Evolutionary conservation across 2,329 filamentous ascomycete species (phyloP), one percentile per base, ranked within the genome.

Genomic region (Aspergillus brasiliensis): DNA sequence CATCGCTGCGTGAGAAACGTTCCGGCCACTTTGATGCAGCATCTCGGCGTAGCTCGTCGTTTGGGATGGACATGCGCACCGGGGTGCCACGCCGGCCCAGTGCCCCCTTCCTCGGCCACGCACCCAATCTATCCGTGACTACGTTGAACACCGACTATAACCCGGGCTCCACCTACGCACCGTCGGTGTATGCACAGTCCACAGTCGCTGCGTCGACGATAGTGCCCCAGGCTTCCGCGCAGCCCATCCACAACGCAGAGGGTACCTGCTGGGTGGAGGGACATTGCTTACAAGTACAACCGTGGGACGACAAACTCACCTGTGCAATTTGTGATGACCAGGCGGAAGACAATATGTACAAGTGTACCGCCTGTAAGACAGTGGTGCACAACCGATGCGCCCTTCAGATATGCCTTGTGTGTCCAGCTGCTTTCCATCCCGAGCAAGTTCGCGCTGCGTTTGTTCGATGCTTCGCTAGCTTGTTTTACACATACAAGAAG

Each of bases 1-100:
- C 91, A 17, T 96, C 91, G 4, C 81, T 99, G 59, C 88, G 92
- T 31, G 95, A 98, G 78, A 99, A 98, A 80, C 87, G 94, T 54
- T 98, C 95, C 3, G 93, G 91, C 1, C 92, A 97, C 73, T 97
- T 98, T 67, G 91, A 95, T 69, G 86, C 89, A 58, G 77, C 82
- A 65, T 90, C 90, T n/a, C 86, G 93, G 61, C 87, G 94, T 65
- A 97, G 93, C 79, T 96, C 93, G n/a, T 96, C 93, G 1, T 96
- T 97, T 76, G 91, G 89, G 28, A 82, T 93, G 71, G 91, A 91
- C 67, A 88, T 87, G 73, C 84, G 88, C 66, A 83, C 83, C 11
- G 67, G 68, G 11, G 67, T 77, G 58, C 79, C 84, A 51, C 81
- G 84, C 67, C 81, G 79, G 44, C 89, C 90, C 5, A 91, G 86